Evolutionary conservation across 345 rosid species (phyloP).

Genomic region (Citrus mangshanensis): DNA sequence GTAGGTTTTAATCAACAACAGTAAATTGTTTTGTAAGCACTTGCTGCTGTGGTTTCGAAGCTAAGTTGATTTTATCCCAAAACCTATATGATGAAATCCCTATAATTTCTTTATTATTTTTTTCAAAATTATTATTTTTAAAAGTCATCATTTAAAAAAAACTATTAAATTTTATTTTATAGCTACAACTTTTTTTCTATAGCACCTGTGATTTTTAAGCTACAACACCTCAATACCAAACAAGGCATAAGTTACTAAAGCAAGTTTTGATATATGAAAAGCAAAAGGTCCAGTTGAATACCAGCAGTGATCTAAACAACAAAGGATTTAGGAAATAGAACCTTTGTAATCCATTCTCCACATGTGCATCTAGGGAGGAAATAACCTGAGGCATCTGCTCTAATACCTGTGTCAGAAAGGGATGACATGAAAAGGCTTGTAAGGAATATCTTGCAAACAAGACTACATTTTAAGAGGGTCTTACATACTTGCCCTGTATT

Average conservation of each 20-base stretch:
- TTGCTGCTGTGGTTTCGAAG: too few relatives aligned
- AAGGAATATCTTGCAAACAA: background rate
- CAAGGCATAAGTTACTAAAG: background rate
- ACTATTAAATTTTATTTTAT: too few relatives aligned
- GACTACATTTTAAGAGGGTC: background rate
- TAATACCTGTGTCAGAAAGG: constrained; percentile 44
- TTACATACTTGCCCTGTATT: constrained; percentile 69
- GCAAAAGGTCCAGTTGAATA: background rate
- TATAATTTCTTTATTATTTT: too few relatives aligned
- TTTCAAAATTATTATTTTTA: too few relatives aligned
- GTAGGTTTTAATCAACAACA: too few relatives aligned
- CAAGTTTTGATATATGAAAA: background rate
- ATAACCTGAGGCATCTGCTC: constrained; percentile 80
- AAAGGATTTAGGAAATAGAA: constrained; percentile 9
- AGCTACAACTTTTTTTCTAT: too few relatives aligned
- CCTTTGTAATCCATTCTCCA: constrained; percentile 77
- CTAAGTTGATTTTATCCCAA: too few relatives aligned
- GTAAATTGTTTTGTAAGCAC: too few relatives aligned
- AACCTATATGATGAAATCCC: too few relatives aligned
- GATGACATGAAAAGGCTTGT: background rate
- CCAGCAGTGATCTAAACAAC: background rate
- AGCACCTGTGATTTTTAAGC: too few relatives aligned
- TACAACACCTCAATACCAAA: too few relatives aligned
- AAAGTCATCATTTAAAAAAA: too few relatives aligned
- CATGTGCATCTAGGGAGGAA: constrained; percentile 73